A percentile compares a stretch with the other conserved stretches of the same genome.
phyloP scores from a whole-genome alignment of 169 alveolate species.

The Plasmodium ovale region DNA sequence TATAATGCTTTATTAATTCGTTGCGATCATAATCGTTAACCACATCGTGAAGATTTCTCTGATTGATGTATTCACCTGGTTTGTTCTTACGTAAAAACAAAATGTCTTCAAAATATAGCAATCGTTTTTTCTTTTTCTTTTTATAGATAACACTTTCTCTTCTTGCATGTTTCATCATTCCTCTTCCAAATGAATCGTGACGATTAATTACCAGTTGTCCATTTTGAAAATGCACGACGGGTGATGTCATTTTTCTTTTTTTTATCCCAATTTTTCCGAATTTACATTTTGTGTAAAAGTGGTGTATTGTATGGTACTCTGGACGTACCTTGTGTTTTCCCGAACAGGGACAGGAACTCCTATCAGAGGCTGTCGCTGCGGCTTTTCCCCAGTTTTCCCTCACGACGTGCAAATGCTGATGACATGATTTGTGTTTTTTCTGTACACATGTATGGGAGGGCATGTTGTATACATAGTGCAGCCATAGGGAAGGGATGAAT shows the following conservation, averaged over 20 bases:
- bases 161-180: too few relatives aligned
- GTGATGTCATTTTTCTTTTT: neutral
- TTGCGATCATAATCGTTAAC: slow-evolving; percentile 1
- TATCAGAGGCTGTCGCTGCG: too few relatives aligned
- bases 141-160: neutral
- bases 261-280: neutral
- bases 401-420: slow-evolving; percentile 10
- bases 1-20: slow-evolving; percentile 61
- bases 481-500: slow-evolving; percentile 71
- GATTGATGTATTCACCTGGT: neutral
- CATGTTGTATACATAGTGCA: slow-evolving; percentile 74
- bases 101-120: neutral
- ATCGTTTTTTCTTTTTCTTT: neutral
- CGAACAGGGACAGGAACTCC: too few relatives aligned
- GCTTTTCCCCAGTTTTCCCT: neutral
- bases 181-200: too few relatives aligned
- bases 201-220: neutral
- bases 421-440: slow-evolving; percentile 9
- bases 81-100: neutral
- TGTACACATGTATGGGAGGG: slow-evolving; percentile 54
- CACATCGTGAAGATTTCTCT: neutral
- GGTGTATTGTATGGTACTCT: neutral
- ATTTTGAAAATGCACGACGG: neutral
- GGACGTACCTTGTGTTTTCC: neutral
- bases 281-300: neutral